Evolutionary conservation across 2,329 filamentous ascomycete species (phyloP).

Genomic region (Alternaria ethzedia): DNA sequence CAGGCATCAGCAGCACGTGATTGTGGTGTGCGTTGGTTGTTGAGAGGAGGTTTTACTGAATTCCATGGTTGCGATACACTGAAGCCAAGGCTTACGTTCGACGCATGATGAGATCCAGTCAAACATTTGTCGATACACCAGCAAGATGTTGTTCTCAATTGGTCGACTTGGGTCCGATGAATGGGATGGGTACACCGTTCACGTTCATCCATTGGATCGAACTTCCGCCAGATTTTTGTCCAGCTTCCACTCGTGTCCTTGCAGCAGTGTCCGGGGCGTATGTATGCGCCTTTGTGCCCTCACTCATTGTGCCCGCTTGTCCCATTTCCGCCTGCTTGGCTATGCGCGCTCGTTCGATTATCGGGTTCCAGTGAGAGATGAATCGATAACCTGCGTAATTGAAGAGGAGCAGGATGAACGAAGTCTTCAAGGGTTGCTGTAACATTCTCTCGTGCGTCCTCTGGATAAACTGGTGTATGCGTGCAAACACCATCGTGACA

Average conservation of each 20-base stretch:
- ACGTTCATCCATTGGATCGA: conserved; percentile 33
- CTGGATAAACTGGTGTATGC: conserved; percentile 18
- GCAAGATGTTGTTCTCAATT: not conserved
- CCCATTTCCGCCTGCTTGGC: conserved; percentile 14
- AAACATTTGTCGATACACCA: not conserved
- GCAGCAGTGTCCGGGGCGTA: conserved; percentile 6
- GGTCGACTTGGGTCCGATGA: not conserved
- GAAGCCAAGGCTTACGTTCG: not conserved
- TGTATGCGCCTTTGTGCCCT: conserved; percentile 11
- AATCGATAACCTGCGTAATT: conserved; percentile 38
- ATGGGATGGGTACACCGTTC: conserved; percentile 40
- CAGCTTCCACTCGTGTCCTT: conserved; percentile 1
- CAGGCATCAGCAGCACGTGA: not conserved
- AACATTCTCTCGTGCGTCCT: not conserved
- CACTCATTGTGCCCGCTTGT: conserved; percentile 21
- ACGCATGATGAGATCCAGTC: not conserved
- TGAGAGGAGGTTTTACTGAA: not conserved
- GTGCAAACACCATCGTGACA: conserved; percentile 19
- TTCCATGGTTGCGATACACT: not conserved
- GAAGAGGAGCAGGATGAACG: conserved; percentile 24
- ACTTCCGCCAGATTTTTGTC: conserved; percentile 6
- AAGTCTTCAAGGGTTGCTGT: conserved; percentile 18
- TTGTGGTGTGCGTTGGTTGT: not conserved
- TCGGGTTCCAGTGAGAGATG: conserved; percentile 35
- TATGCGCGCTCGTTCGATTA: conserved; percentile 14